Conservation (phyloP, 164 flowering plant species). For the Macadamia tetraphylla region DNA sequence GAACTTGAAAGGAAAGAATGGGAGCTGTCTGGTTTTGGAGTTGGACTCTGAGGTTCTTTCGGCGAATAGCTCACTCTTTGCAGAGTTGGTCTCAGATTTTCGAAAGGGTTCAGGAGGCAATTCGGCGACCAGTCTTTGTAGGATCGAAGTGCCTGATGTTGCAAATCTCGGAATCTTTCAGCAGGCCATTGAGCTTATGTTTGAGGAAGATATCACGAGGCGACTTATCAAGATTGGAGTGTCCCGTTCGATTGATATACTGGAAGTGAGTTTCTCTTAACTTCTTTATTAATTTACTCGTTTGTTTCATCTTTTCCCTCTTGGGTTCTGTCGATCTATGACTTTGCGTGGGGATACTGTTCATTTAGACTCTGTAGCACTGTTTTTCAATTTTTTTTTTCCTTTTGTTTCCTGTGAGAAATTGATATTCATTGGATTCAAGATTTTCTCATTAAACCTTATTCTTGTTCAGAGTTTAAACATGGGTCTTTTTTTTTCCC, state of each 20-base stretch:
- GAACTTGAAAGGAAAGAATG: slow-evolving; percentile 67
- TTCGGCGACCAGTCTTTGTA: slow-evolving; percentile 28
- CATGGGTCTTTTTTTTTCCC: too few relatives aligned
- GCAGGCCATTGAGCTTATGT: slow-evolving; percentile 87
- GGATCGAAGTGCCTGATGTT: slow-evolving; percentile 80
- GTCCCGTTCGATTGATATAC: slow-evolving; percentile 60
- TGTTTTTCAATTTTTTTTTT: neutral
- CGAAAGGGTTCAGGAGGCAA: slow-evolving; percentile 19
- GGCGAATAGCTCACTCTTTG: slow-evolving; percentile 54
- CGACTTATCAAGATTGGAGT: slow-evolving; percentile 54
- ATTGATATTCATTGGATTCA: neutral
- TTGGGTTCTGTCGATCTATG: neutral
- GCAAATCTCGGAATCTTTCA: slow-evolving; percentile 57
- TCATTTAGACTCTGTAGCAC: neutral
- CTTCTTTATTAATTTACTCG: too few relatives aligned
- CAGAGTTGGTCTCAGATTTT: slow-evolving; percentile 42
- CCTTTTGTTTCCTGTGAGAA: too few relatives aligned
- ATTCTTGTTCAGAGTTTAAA: too few relatives aligned
- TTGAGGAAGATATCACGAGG: slow-evolving; percentile 47
- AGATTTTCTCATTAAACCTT: neutral
- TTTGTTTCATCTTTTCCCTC: neutral
- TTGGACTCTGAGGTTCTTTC: slow-evolving; percentile 57
- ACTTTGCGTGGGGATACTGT: neutral
- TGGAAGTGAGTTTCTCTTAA: slow-evolving; percentile 49
- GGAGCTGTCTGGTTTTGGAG: slow-evolving; percentile 64